Evolutionary conservation across 352 stramenopile species (phyloP), one percentile per base, ranked within the genome.

Genomic region (Pythium aristosporum): DNA sequence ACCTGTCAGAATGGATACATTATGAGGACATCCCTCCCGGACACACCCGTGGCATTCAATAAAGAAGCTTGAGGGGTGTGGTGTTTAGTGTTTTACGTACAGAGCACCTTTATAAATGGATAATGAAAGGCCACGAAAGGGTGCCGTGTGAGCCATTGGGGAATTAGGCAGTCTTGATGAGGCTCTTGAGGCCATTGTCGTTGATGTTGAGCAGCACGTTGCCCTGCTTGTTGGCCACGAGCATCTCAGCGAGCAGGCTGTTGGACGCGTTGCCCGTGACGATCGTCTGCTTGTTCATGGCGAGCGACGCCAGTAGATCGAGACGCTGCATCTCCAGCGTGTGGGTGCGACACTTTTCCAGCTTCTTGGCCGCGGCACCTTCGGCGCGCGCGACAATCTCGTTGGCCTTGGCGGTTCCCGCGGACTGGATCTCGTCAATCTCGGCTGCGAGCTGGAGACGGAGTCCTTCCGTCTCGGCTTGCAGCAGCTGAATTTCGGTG

Each of bases 191-290:
- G 30, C 55, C 66, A 25, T 71, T 72, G 48, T 30, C 61, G 54
- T 76, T 65, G 18, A 76, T 44, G 53, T 76, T 76, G 20, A 76
- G 18, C 2, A 76, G 65, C 46, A 76, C 54, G 30, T 58, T 76
- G 34, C 59, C 57, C 56, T 76, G 68, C 55, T 64, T 65, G 61
- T 76, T 68, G 47, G 65, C 66, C 18, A 76, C 69, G 32, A 76
- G 58, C 57, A 76, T 68, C 41, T 76, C 69, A 5, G 69, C 69
- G 30, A 76, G 51, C 30, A 72, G 55, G 30, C 49, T 72, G 53
- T 50, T 50, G 23, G 65, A 72, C 30, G 65, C 63, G 39, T 72
- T 60, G 23, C 65, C 65, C 53, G 65, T 67, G 58, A 72, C 57
- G 9, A 72, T 60, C 0, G 52, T 61, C 41, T 72, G 37, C 39